These are phyloP conservation scores for Gastroboletus turbinatus DNA, from an alignment of 1,284 basidiomycete species.

Conservation along the genomic window DNA sequence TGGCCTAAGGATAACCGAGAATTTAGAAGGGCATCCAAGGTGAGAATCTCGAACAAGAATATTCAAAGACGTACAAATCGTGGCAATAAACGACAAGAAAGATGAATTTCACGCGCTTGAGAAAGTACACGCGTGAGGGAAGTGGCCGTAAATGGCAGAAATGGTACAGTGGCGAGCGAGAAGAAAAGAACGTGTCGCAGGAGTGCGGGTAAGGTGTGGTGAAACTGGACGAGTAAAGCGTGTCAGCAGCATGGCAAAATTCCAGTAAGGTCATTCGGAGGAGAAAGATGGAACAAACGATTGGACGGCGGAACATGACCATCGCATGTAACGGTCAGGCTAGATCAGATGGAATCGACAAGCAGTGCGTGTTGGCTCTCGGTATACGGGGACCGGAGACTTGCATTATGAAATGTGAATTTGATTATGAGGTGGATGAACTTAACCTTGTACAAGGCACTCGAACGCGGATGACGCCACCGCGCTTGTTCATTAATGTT, in stretches of 20 bases:
- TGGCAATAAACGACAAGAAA: slow-evolving; percentile 32
- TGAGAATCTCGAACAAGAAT: slow-evolving; percentile 37
- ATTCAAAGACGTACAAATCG: slow-evolving; percentile 40
- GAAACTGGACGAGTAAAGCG: slow-evolving; percentile 45
- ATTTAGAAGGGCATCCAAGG: slow-evolving; percentile 15
- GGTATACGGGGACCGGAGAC: slow-evolving; percentile 36
- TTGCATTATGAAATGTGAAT: slow-evolving; percentile 37
- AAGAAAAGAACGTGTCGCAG: slow-evolving; percentile 52
- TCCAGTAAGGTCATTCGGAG: slow-evolving; percentile 52
- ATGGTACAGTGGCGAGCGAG: slow-evolving; percentile 46
- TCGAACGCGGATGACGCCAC: slow-evolving; percentile 35
- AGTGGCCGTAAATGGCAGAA: slow-evolving; percentile 53
- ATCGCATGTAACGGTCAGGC: slow-evolving; percentile 19
- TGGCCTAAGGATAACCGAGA: slow-evolving; percentile 30
- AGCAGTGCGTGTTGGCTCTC: slow-evolving; percentile 26
- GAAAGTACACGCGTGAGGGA: slow-evolving; percentile 40
- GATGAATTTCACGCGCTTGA: slow-evolving; percentile 30
- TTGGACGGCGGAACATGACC: slow-evolving; percentile 33
- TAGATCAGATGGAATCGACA: slow-evolving; percentile 33
- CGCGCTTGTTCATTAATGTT: slow-evolving; percentile 35
- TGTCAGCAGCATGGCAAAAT: slow-evolving; percentile 60
- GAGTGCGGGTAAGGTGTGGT: slow-evolving; percentile 60
- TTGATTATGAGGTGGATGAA: slow-evolving; percentile 38
- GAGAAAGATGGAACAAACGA: slow-evolving; percentile 47
- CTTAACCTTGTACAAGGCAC: slow-evolving; percentile 37